These are phyloP conservation scores for Cordia subcordata DNA, from an alignment of 257 asterid genomes.

Conservation along the genomic window DNA sequence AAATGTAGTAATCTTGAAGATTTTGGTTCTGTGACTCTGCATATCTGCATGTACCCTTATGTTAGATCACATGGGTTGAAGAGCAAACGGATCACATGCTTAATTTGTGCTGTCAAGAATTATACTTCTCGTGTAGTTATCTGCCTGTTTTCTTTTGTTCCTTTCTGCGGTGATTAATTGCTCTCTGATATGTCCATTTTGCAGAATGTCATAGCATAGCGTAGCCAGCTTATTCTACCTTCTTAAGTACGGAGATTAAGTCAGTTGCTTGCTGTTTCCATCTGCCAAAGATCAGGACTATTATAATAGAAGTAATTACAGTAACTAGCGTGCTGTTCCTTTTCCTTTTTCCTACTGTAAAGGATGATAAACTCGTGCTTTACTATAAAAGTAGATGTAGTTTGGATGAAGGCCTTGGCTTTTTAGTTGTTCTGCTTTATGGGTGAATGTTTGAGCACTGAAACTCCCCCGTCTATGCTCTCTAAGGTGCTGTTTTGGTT, in stretches of 20 bases:
- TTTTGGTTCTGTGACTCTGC: too few relatives aligned
- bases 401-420: background rate
- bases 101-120: too few relatives aligned
- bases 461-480: too few relatives aligned
- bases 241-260: background rate
- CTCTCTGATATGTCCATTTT: background rate
- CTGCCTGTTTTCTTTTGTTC: background rate
- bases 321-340: background rate
- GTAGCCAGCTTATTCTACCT: background rate
- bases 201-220: too few relatives aligned
- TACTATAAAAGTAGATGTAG: background rate
- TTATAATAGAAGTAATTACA: background rate
- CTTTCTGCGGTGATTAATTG: background rate
- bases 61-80: too few relatives aligned
- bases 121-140: too few relatives aligned
- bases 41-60: too few relatives aligned
- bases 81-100: too few relatives aligned
- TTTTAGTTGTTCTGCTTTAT: too few relatives aligned
- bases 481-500: too few relatives aligned
- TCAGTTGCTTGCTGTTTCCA: constrained; percentile 1
- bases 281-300: background rate
- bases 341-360: background rate
- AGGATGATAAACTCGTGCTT: background rate
- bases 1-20: too few relatives aligned
- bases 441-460: too few relatives aligned